Base-by-base conservation (phyloP, 106 monocot species). In the Allium cepa region DNA sequence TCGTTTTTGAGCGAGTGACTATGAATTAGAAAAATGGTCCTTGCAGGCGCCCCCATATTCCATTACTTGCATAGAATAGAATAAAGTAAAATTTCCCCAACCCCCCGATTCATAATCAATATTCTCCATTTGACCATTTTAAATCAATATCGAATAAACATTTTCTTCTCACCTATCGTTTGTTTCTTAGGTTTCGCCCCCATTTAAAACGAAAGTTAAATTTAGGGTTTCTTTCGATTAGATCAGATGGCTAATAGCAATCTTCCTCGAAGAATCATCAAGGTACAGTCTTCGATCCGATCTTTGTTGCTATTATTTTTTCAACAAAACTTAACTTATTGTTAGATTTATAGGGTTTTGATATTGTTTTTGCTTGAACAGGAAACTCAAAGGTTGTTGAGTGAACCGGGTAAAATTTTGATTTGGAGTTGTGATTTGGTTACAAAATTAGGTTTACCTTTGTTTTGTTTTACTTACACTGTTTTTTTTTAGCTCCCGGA, bases 351-450 rank as follows among this genome's bases (percentile, higher is more conserved):
- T 47, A 63, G 17, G 10, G 51, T 71, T 47, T 59, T 64, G 56
- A 71, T 47, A 10, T 52, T 52, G 51, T 14, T 53, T 51, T 53
- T 17, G 52, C 26, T 53, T 53, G 18, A 52, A 26, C 81, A 97
- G 96, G 92, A 97, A 61, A 97, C 96, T 47, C 96, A 97, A 86
- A 67, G 96, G 8, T 86, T 97, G 9, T 92, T 97, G 57, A 97
- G 92, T 73, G 96, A 97, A 66, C 96, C 96, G 77, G 96, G 96
- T 97, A 71, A 18, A 4, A 13, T 2, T 7, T 48, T 14, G 17
- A 36, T 46, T 26, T 15, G 10, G 46, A 63, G n/a, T 63, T 47
- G 13, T 63, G 14, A 15, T 10, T 45, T 63, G 4, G 10, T n/a
- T 14, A 11, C 11, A 62, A 62, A 0, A 26, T 46, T 51, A 13